These are phyloP conservation scores for Botrytis cinerea DNA, from an alignment of 2,329 filamentous ascomycete genomes.

Conservation along the genomic window DNA sequence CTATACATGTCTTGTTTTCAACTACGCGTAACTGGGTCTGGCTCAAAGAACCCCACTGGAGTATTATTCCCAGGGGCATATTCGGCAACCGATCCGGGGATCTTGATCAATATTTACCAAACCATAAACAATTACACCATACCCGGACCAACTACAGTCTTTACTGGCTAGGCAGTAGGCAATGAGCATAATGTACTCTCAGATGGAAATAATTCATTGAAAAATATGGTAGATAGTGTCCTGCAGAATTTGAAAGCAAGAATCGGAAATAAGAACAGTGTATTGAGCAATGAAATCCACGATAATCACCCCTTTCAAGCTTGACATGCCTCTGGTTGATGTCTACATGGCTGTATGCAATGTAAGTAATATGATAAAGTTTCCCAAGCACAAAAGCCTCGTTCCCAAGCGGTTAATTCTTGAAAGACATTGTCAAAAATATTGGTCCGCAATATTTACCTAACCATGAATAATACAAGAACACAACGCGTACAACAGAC, in stretches of 20 bases:
- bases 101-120: conserved; percentile 49
- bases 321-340: neutral
- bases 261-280: neutral
- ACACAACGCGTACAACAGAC: neutral
- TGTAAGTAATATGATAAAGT: neutral
- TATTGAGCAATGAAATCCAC: neutral
- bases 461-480: neutral
- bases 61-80: conserved; percentile 11
- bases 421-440: too few relatives aligned
- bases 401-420: neutral
- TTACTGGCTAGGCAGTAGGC: conserved; percentile 14
- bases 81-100: conserved; percentile 47
- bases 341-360: neutral
- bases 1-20: conserved; percentile 44
- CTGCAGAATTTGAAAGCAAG: neutral
- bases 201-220: neutral
- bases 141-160: conserved; percentile 38
- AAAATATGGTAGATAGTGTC: neutral
- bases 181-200: neutral
- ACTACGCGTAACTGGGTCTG: conserved; percentile 18
- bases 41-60: conserved; percentile 6
- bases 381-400: conserved; percentile 1
- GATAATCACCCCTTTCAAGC: neutral
- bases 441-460: neutral
- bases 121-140: conserved; percentile 37